Base-by-base conservation (phyloP, 75 land plant genomes). In the Picea glauca region DNA sequence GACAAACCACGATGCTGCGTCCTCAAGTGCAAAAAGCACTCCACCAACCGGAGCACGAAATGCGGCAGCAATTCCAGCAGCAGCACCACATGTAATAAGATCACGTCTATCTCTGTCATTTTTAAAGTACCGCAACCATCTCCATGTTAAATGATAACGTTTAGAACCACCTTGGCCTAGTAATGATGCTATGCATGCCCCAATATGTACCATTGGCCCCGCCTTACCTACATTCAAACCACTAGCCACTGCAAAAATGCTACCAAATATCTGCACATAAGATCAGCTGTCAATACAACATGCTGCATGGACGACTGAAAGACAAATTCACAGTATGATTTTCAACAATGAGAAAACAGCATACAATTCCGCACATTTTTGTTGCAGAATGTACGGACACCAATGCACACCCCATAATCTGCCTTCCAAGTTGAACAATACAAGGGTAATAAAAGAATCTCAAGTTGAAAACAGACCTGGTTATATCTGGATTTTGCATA, bases 11-110 rank as follows among this genome's bases (percentile, higher is more conserved):
- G 98, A 91, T 58, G 96, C 84, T 62, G 84, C 91, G 77, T 91
- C 96, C 80, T 95, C 98, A 26, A 95, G 90, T n/a, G 98, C 96
- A 86, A 95, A 93, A 26, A 93, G 89, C 18, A 95, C 96, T 58
- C 98, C 98, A 60, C 98, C 98, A 43, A 95, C 92, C 18, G 98
- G 98, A 5, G 98, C 92, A 13, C 94, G 87, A 70, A 95, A 95
- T 32, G 98, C 98, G 57, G 96, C 93, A 57, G 94, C 94, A 67
- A 93, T 92, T 78, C 98, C 98, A 74, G 96, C 96, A 66, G 93
- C 96, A 66, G 96, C 94, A 30, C 98, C 98, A 82, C 95, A 92
- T 14, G 98, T 95, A 50, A 95, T 86, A 65, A 95, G 76, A 64
- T 95, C 98, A 70, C 98, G 81, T 21, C 98, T 80, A 66, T 95